A percentile compares a stretch with the other conserved stretches of the same genome.
phyloP scores from a whole-genome alignment of 2,329 filamentous ascomycete species.

The Furcasterigmium furcatum region DNA sequence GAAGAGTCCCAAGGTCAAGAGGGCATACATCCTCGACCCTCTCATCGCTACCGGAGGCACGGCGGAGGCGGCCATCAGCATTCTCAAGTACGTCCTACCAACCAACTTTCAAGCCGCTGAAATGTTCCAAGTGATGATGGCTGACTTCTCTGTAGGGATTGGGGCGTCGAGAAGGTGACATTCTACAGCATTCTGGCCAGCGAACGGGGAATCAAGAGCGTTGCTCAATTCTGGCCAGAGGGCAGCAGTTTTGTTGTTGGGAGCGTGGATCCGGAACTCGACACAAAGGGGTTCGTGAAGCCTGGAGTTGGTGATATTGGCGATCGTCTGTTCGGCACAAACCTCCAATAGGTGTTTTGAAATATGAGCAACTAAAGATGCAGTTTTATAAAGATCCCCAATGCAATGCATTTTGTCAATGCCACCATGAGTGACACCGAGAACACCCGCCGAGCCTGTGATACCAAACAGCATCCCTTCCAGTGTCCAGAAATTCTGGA shows the following conservation, averaged over 20 bases:
- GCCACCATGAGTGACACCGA: too few relatives aligned
- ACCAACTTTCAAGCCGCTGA: too few relatives aligned
- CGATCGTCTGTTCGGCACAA: slow-evolving; percentile 51
- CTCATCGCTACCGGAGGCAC: slow-evolving; percentile 69
- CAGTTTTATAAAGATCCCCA: too few relatives aligned
- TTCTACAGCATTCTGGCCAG: slow-evolving; percentile 55
- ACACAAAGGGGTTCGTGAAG: slow-evolving; percentile 48
- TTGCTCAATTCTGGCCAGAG: slow-evolving; percentile 50
- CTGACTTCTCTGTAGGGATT: slow-evolving; percentile 40
- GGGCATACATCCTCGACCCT: slow-evolving; percentile 64
- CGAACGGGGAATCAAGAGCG: slow-evolving; percentile 47
- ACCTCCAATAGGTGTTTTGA: not conserved
- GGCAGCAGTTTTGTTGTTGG: slow-evolving; percentile 11
- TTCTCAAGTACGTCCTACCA: slow-evolving; percentile 29
- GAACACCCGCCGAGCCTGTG: too few relatives aligned
- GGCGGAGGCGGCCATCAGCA: slow-evolving; percentile 61
- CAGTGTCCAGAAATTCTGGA: too few relatives aligned
- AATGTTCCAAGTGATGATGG: not conserved
- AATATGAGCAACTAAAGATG: not conserved
- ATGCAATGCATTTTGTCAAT: too few relatives aligned
- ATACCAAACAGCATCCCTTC: too few relatives aligned
- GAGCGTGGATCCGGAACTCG: slow-evolving; percentile 51
- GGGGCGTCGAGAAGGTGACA: slow-evolving; percentile 61
- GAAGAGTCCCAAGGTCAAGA: slow-evolving; percentile 29
- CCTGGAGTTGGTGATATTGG: slow-evolving; percentile 32